Evolutionary conservation across 805 yeast genomes (phyloP).

Genomic region (Starmera amethionina): DNA sequence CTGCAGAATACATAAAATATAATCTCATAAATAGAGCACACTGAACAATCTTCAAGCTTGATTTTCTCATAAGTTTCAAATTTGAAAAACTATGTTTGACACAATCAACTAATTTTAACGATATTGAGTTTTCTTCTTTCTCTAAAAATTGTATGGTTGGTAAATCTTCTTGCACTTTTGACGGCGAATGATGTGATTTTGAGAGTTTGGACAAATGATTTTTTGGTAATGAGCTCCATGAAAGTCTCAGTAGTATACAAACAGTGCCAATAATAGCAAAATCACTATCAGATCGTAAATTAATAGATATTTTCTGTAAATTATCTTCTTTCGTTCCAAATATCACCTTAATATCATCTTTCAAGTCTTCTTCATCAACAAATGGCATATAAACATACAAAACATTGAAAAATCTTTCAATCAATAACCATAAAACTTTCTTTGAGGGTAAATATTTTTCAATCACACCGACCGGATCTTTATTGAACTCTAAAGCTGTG

Average conservation of each 20-base stretch:
- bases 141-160: slow-evolving; percentile 17
- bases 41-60: slow-evolving; percentile 44
- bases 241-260: slow-evolving; percentile 40
- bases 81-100: slow-evolving; percentile 35
- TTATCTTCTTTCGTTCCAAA: slow-evolving; percentile 31
- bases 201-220: slow-evolving; percentile 18
- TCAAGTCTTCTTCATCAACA: slow-evolving; percentile 47
- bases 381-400: slow-evolving; percentile 60
- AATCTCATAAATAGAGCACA: slow-evolving; percentile 47
- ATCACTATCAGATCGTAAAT: slow-evolving; percentile 26
- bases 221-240: slow-evolving; percentile 45
- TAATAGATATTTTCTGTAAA: slow-evolving; percentile 18
- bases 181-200: slow-evolving; percentile 2
- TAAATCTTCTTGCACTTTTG: slow-evolving; percentile 12
- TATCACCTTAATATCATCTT: slow-evolving; percentile 30
- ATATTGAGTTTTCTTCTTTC: slow-evolving; percentile 30
- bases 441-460: slow-evolving; percentile 43
- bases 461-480: slow-evolving; percentile 22
- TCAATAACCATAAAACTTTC: slow-evolving; percentile 42
- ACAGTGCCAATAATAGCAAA: slow-evolving; percentile 41
- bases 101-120: slow-evolving; percentile 32
- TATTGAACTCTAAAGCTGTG: slow-evolving; percentile 13
- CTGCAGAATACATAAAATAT: slow-evolving; percentile 48
- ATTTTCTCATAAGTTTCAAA: slow-evolving; percentile 31
- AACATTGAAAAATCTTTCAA: slow-evolving; percentile 48